Conservation (phyloP, 2,329 filamentous ascomycete genomes). For the Thermothelomyces thermophilus region DNA sequence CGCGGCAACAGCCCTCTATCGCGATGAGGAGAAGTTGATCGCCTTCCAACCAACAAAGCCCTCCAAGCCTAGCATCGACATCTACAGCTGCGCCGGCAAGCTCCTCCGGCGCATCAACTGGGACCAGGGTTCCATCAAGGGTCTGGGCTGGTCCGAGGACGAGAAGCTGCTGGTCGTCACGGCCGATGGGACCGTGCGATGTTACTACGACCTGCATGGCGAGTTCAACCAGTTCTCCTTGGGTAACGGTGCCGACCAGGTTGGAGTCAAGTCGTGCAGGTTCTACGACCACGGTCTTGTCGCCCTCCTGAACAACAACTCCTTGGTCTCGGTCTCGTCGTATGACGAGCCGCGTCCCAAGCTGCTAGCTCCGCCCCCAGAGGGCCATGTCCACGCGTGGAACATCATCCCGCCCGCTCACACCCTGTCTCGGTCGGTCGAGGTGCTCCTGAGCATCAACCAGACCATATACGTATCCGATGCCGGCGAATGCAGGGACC, state of each 20-base stretch:
- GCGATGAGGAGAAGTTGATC: conserved; percentile 78
- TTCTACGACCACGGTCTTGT: conserved; percentile 95
- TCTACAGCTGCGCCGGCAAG: conserved; percentile 90
- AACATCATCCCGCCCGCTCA: conserved; percentile 79
- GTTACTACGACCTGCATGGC: conserved; percentile 84
- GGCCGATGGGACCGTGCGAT: conserved; percentile 81
- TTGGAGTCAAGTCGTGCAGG: conserved; percentile 74
- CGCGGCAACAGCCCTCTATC: conserved; percentile 63
- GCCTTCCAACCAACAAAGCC: conserved; percentile 66
- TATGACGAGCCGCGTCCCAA: conserved; percentile 89
- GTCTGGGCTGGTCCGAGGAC: conserved; percentile 92
- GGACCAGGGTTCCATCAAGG: conserved; percentile 83
- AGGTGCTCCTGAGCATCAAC: conserved; percentile 79
- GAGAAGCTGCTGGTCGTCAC: conserved; percentile 86
- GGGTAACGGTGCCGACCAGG: conserved; percentile 81
- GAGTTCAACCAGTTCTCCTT: conserved; percentile 94
- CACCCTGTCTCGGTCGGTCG: conserved; percentile 86
- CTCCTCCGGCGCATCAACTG: conserved; percentile 79
- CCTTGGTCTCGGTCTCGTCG: conserved; percentile 75
- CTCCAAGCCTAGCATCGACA: conserved; percentile 78
- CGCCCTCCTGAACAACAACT: conserved; percentile 81
- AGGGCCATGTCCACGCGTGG: conserved; percentile 81
- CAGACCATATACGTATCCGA: conserved; percentile 84
- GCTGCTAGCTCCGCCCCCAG: conserved; percentile 67
- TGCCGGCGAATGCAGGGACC: conserved; percentile 82